phyloP scores from a whole-genome alignment of 78 protist genomes.

The Dictyostelium firmibasis region DNA sequence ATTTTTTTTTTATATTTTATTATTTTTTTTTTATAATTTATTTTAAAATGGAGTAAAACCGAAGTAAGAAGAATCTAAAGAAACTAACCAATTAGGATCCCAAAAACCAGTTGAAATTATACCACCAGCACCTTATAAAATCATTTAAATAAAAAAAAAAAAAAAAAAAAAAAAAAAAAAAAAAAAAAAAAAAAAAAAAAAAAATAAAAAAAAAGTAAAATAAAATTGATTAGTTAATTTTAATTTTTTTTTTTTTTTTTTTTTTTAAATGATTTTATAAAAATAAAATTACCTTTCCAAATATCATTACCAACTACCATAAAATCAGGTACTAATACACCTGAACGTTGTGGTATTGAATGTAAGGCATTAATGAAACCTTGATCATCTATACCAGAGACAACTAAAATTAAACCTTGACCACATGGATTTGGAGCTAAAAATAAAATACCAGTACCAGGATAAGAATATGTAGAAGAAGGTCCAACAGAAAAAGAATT shows the following conservation, averaged over 20 bases:
- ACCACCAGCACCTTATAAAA: slow-evolving; percentile 48
- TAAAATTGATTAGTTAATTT: too few species aligned
- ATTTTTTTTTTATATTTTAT: too few species aligned
- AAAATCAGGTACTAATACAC: slow-evolving; percentile 36
- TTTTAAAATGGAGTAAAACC: slow-evolving; percentile 7
- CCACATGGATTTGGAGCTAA: slow-evolving; percentile 57
- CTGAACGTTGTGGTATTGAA: slow-evolving; percentile 30
- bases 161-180: background rate
- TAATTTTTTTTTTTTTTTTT: too few species aligned
- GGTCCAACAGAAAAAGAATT: background rate
- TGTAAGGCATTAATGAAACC: slow-evolving; percentile 49
- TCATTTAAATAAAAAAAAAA: background rate
- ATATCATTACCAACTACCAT: slow-evolving; percentile 52
- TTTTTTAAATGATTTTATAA: too few species aligned
- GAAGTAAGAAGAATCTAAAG: slow-evolving; percentile 6
- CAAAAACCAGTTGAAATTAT: slow-evolving; percentile 28
- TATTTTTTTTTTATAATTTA: background rate
- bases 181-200: background rate
- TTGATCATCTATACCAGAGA: background rate
- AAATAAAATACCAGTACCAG: slow-evolving; percentile 9
- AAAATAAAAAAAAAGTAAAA: too few species aligned
- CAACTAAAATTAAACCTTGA: slow-evolving; percentile 26
- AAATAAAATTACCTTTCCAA: background rate
- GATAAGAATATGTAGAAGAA: background rate
- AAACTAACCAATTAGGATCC: background rate